These are phyloP conservation scores for Psilocybe mexicana DNA, from an alignment of 1,284 basidiomycete genomes.

Conservation along the genomic window DNA sequence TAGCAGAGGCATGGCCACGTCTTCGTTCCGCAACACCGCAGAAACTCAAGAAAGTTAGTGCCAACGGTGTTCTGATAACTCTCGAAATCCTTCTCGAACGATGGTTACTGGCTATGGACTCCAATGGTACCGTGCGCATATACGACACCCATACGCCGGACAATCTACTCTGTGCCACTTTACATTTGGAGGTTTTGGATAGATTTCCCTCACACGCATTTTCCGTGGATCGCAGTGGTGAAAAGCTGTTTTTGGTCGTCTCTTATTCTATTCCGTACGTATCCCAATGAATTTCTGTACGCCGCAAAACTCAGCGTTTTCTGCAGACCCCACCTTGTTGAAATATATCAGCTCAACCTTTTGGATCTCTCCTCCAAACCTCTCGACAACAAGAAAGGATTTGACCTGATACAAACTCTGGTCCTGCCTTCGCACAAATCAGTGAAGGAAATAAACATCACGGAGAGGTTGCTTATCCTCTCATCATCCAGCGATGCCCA, in stretches of 20 bases:
- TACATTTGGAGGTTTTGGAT: slow-evolving; percentile 18
- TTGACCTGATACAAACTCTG: slow-evolving; percentile 21
- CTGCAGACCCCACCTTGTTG: slow-evolving; percentile 21
- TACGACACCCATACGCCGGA: slow-evolving; percentile 32
- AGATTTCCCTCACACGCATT: slow-evolving; percentile 32
- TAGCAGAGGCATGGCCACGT: slow-evolving; percentile 23
- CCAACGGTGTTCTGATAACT: slow-evolving; percentile 25
- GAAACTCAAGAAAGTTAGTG: slow-evolving; percentile 8
- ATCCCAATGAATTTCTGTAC: slow-evolving; percentile 1
- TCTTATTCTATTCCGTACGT: slow-evolving; percentile 25
- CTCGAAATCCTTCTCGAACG: slow-evolving; percentile 39
- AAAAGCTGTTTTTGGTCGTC: slow-evolving; percentile 23
- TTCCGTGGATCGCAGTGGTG: slow-evolving; percentile 23
- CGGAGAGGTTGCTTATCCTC: slow-evolving; percentile 29
- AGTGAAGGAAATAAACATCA: slow-evolving; percentile 36
- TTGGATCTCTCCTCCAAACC: background rate
- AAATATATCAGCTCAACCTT: slow-evolving; percentile 23
- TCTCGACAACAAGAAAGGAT: slow-evolving; percentile 5
- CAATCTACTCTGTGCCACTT: slow-evolving; percentile 15
- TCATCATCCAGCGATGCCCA: slow-evolving; percentile 24
- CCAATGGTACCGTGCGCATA: slow-evolving; percentile 36
- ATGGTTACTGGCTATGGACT: slow-evolving; percentile 42
- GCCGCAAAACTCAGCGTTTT: background rate
- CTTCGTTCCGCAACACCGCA: slow-evolving; percentile 13
- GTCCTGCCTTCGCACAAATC: slow-evolving; percentile 24